Base-by-base conservation (phyloP, 129 eudicot genomes). In the Artemisia annua region DNA sequence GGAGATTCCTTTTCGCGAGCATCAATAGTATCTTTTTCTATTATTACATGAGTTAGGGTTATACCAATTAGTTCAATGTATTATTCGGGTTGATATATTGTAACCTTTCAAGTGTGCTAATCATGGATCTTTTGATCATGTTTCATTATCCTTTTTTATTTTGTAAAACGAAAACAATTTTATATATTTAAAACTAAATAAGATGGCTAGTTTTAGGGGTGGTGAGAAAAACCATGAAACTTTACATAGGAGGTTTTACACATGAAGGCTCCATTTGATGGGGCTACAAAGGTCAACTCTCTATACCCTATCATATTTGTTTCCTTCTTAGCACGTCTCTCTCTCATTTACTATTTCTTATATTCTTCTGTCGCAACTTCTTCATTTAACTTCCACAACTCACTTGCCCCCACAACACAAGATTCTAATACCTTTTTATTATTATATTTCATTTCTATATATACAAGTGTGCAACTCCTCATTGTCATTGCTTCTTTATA, bases 241-340 rank as follows among this genome's bases (percentile, higher is more conserved):
- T 51, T 49, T 50, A 50, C 7, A 13, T 2, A 50, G 57, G 19
- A 52, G 17, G 2, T 52, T 52, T 13, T 60, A 60, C 10, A 60
- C 48, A 61, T 66, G 69, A 75, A 71, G 75, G 58, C 55, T 24
- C 67, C 74, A 49, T 56, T 76, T 66, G 71, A 51, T 63, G 65
- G 59, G 20, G 75, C 15, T 73, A 75, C 85, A 78, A 81, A 77
- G 73, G 88, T 84, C 85, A 84, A 84, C 85, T 46, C 61, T 53
- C 52, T 20, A 28, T 69, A 9, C 73, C 63, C 79, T 63, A 52
- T 43, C 65, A 73, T 48, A 20, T 55, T 81, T 74, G 79, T 74
- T 60, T 66, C 76, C 83, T 81, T 55, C 84, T 81, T 53, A 60
- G 76, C 85, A 74, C 81, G 73, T 66, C 83, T 80, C 75, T 73